Conservation (phyloP, 768 basidiomycete species). For the Pulveroboletus sp. region DNA sequence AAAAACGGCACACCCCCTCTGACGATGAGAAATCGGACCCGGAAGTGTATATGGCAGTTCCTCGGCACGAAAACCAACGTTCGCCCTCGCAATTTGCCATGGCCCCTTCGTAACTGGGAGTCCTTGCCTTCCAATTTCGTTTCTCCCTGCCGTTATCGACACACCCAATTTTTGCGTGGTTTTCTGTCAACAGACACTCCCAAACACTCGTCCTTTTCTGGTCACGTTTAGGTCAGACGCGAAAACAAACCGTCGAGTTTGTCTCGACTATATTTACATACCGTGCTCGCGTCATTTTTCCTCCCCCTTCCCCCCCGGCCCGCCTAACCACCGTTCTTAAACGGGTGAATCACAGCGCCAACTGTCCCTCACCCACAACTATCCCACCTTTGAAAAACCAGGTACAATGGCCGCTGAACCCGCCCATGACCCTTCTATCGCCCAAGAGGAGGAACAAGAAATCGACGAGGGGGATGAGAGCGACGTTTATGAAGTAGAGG, state of each 20-base stretch:
- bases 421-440: slow-evolving; percentile 7
- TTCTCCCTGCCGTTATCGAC: slow-evolving; percentile 16
- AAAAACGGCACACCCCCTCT: slow-evolving; percentile 6
- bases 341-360: slow-evolving; percentile 8
- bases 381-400: background rate
- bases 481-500: slow-evolving; percentile 27
- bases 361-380: slow-evolving; percentile 1
- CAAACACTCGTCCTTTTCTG: background rate
- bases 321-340: slow-evolving; percentile 11
- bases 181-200: slow-evolving; percentile 2
- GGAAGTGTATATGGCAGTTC: slow-evolving; percentile 14
- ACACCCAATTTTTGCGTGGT: slow-evolving; percentile 1
- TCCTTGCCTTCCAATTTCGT: slow-evolving; percentile 9
- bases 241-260: background rate
- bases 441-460: slow-evolving; percentile 1
- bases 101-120: slow-evolving; percentile 9
- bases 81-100: slow-evolving; percentile 23
- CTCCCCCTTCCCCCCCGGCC: slow-evolving; percentile 5
- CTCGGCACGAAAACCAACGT: slow-evolving; percentile 22
- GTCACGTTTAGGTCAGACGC: background rate
- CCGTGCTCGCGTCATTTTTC: background rate
- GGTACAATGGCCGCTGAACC: slow-evolving; percentile 23
- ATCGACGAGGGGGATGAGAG: slow-evolving; percentile 25
- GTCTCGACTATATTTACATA: background rate
- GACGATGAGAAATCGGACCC: slow-evolving; percentile 7